Conservation (phyloP, 352 stramenopile genomes). For the Globisporangium iwayamae region DNA sequence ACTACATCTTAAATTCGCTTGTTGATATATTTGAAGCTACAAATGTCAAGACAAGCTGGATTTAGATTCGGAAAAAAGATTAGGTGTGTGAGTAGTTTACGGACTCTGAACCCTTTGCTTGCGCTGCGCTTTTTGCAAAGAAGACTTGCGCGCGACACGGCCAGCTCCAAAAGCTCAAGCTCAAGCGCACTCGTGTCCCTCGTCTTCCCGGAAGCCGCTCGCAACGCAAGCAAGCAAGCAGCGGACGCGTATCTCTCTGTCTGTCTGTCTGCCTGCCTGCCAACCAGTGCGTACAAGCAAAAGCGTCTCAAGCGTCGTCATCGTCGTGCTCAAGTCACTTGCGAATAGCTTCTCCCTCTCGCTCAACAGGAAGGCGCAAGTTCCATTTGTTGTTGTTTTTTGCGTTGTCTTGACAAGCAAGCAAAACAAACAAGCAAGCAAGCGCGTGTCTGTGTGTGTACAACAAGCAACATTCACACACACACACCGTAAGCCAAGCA, state of each 20-base stretch:
- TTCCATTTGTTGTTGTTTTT: conserved; percentile 1
- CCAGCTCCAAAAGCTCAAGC: conserved; percentile 15
- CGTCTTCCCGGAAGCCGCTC: conserved; percentile 7
- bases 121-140: neutral
- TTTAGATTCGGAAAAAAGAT: too few species aligned
- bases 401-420: conserved; percentile 5
- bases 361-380: conserved; percentile 16
- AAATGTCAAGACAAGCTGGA: too few species aligned
- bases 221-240: neutral
- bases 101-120: neutral
- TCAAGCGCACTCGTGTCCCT: neutral
- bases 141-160: conserved; percentile 3
- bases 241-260: neutral
- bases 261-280: too few species aligned
- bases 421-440: conserved; percentile 7
- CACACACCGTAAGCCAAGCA: neutral
- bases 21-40: neutral
- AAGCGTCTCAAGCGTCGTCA: neutral
- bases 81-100: too few species aligned
- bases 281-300: neutral
- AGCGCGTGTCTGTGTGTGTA: neutral
- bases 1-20: neutral
- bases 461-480: neutral
- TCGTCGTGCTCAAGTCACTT: conserved; percentile 4
- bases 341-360: conserved; percentile 1